These are phyloP conservation scores for Inosperma sp. DNA, from an alignment of 768 basidiomycete species.

Conservation along the genomic window DNA sequence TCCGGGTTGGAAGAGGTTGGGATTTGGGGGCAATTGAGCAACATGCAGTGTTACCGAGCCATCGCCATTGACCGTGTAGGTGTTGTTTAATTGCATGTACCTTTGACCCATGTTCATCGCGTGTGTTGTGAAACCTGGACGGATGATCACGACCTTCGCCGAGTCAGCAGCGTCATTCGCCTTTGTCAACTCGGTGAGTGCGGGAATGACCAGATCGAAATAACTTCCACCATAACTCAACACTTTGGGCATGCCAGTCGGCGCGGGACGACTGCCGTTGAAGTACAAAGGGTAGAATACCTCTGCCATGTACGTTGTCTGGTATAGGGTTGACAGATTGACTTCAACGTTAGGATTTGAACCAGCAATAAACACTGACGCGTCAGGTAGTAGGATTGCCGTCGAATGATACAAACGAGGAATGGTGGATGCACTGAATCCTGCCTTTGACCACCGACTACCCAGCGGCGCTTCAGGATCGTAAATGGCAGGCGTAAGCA, in stretches of 20 bases:
- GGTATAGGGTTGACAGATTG: constrained; percentile 54
- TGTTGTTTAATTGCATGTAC: constrained; percentile 74
- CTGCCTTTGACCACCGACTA: constrained; percentile 65
- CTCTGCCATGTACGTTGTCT: constrained; percentile 79
- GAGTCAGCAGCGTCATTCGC: constrained; percentile 70
- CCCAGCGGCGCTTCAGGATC: constrained; percentile 71
- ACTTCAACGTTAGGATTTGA: constrained; percentile 92
- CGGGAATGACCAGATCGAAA: constrained; percentile 71
- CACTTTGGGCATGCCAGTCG: constrained; percentile 63
- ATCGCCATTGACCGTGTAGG: constrained; percentile 76
- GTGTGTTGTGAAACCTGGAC: constrained; percentile 83
- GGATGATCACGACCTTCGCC: constrained; percentile 70
- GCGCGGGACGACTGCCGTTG: constrained; percentile 64
- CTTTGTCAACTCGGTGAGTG: no score
- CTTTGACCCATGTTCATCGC: constrained; percentile 90
- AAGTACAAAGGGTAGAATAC: constrained; percentile 93
- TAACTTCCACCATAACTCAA: constrained; percentile 78
- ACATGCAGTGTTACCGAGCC: constrained; percentile 77
- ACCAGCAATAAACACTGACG: constrained; percentile 82
- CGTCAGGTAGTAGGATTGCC: constrained; percentile 85
- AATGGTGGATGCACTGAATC: constrained; percentile 57
- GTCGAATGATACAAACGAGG: constrained; percentile 89
- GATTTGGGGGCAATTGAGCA: constrained; percentile 76
- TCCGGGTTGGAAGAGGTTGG: constrained; percentile 86
- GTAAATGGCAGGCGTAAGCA: constrained; percentile 78